Conservation (phyloP, 1,139 yeast species). For the Scheffersomyces insectosa region DNA sequence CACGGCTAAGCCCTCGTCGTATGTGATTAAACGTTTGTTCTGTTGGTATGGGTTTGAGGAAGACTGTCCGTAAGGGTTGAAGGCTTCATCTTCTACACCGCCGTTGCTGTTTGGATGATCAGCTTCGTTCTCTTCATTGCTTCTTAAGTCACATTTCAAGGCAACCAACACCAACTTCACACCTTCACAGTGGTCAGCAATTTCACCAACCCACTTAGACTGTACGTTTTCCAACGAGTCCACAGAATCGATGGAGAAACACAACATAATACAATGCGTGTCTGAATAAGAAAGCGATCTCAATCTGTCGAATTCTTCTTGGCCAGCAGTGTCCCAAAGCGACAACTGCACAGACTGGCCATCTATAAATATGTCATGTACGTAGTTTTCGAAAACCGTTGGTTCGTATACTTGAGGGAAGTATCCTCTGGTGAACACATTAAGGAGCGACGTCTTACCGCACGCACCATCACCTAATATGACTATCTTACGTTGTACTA, state of each 20-base stretch:
- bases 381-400: slow-evolving; percentile 95
- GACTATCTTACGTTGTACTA: slow-evolving; percentile 85
- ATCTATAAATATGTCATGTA: slow-evolving; percentile 94
- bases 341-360: slow-evolving; percentile 91
- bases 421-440: slow-evolving; percentile 95
- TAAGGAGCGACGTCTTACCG: slow-evolving; percentile 75
- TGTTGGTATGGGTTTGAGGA: slow-evolving; percentile 37
- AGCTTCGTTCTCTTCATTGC: slow-evolving; percentile 36
- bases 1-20: slow-evolving; percentile 81
- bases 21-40: slow-evolving; percentile 60
- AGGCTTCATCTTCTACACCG: slow-evolving; percentile 33
- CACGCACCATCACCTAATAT: slow-evolving; percentile 96
- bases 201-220: slow-evolving; percentile 92
- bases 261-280: slow-evolving; percentile 94
- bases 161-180: slow-evolving; percentile 93
- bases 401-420: slow-evolving; percentile 99
- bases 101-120: slow-evolving; percentile 29
- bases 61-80: slow-evolving; percentile 31
- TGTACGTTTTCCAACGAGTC: slow-evolving; percentile 95
- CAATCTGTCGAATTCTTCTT: slow-evolving; percentile 93
- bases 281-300: slow-evolving; percentile 90
- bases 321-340: slow-evolving; percentile 99
- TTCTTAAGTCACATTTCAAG: slow-evolving; percentile 87
- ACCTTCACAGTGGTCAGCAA: slow-evolving; percentile 95
- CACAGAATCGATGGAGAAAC: slow-evolving; percentile 91